Percentiles rank a stretch among this genome's conserved stretches.
Conservation (phyloP, 148 eudicot species). For the Dianthus caryophyllus region DNA sequence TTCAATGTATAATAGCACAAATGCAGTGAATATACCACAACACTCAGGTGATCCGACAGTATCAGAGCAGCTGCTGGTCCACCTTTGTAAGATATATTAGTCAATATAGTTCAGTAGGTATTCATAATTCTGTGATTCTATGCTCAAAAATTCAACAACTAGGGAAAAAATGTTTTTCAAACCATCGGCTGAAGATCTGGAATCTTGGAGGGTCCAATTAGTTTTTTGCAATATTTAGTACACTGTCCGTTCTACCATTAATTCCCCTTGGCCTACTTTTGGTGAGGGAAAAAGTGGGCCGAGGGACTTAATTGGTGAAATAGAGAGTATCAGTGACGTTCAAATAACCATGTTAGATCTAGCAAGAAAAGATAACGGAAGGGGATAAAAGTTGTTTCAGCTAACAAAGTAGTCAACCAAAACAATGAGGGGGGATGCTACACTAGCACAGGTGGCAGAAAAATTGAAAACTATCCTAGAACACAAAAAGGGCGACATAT, state of each 20-base stretch:
- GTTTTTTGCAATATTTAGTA: neutral
- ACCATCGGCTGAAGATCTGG: too few relatives aligned
- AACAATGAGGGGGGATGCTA: neutral
- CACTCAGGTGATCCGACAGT: neutral
- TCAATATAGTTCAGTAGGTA: too few relatives aligned
- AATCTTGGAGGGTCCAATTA: too few relatives aligned
- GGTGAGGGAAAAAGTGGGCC: neutral
- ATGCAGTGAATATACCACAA: neutral
- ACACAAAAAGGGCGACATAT: neutral
- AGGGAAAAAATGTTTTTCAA: too few relatives aligned
- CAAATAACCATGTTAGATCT: neutral
- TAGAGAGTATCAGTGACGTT: neutral
- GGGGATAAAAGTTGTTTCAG: neutral
- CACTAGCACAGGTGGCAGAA: neutral
- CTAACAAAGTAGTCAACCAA: neutral
- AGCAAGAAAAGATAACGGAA: neutral
- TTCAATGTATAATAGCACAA: too few relatives aligned
- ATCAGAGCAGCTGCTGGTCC: too few relatives aligned
- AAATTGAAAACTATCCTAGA: neutral
- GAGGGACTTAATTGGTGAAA: too few relatives aligned
- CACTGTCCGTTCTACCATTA: too few relatives aligned
- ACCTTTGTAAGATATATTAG: too few relatives aligned
- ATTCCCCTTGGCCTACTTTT: too few relatives aligned
- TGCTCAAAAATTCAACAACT: neutral
- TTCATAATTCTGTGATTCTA: too few relatives aligned